Evolutionary conservation across 306 rosid genomes (phyloP).

Genomic region (Vigna hirtella): DNA sequence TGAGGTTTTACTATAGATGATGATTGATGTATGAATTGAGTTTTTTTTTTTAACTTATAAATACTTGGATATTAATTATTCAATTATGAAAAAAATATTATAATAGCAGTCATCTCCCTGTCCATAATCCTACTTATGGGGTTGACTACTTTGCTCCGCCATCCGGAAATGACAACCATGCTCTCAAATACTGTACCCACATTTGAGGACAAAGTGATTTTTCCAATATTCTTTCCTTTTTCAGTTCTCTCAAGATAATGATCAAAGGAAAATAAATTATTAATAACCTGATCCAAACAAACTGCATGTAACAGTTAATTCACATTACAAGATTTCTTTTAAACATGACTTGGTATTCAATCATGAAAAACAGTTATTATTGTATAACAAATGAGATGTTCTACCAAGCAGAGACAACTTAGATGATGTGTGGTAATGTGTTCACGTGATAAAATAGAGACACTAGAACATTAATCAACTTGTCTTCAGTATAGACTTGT

Average conservation of each 20-base stretch:
- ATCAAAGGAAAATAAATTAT: background rate
- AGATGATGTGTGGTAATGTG: conserved; percentile 8
- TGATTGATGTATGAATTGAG: no score
- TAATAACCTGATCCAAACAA: background rate
- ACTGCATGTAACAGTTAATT: background rate
- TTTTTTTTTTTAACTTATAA: no score
- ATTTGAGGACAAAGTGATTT: background rate
- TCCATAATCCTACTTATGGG: no score
- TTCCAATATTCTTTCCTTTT: background rate
- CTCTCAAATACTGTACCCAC: conserved; percentile 2
- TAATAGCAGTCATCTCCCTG: no score
- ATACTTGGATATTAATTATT: no score
- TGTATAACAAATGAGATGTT: background rate
- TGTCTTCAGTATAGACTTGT: background rate
- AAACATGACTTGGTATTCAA: conserved; percentile 25
- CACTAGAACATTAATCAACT: conserved; percentile 17
- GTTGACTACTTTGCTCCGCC: no score
- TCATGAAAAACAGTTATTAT: background rate
- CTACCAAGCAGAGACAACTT: conserved; percentile 15
- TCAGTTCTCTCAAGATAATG: background rate
- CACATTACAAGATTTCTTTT: background rate
- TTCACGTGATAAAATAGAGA: conserved; percentile 28
- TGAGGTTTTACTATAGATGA: no score
- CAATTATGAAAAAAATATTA: no score
- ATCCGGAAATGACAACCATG: background rate